phyloP scores from a whole-genome alignment of 768 basidiomycete genomes.

The Lentinula sp. region DNA sequence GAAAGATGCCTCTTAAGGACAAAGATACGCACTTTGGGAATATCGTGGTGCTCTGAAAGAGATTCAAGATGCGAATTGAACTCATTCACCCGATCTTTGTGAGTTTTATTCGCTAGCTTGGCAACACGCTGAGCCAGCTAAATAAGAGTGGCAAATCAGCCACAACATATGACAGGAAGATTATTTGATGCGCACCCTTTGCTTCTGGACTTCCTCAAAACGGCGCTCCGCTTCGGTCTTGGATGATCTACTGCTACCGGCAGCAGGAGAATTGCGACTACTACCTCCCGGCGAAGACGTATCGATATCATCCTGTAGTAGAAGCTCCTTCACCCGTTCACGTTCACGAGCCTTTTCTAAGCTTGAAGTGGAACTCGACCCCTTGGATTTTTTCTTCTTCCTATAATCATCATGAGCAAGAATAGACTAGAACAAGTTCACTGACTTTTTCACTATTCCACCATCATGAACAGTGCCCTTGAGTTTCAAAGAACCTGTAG shows the following conservation, averaged over 20 bases:
- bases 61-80: constrained; percentile 84
- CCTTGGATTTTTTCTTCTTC: constrained; percentile 78
- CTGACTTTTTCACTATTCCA: constrained; percentile 79
- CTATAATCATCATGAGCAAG: constrained; percentile 27
- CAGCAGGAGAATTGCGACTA: constrained; percentile 54
- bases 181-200: constrained; percentile 47
- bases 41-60: constrained; percentile 91
- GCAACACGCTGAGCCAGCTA: constrained; percentile 73
- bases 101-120: constrained; percentile 76
- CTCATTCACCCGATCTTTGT: constrained; percentile 90
- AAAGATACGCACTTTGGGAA: constrained; percentile 64
- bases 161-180: neutral
- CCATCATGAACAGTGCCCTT: constrained; percentile 79
- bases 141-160: constrained; percentile 3
- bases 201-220: constrained; percentile 83
- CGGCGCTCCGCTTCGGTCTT: constrained; percentile 86
- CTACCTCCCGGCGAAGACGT: constrained; percentile 48
- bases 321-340: constrained; percentile 44
- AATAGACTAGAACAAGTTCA: constrained; percentile 7
- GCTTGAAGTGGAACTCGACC: constrained; percentile 44
- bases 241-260: constrained; percentile 34
- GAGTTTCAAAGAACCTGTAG: constrained; percentile 85
- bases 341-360: constrained; percentile 28
- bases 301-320: constrained; percentile 41
- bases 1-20: constrained; percentile 6